These are phyloP conservation scores for Phylloporus scabripes DNA, from an alignment of 768 basidiomycete genomes.

Conservation along the genomic window DNA sequence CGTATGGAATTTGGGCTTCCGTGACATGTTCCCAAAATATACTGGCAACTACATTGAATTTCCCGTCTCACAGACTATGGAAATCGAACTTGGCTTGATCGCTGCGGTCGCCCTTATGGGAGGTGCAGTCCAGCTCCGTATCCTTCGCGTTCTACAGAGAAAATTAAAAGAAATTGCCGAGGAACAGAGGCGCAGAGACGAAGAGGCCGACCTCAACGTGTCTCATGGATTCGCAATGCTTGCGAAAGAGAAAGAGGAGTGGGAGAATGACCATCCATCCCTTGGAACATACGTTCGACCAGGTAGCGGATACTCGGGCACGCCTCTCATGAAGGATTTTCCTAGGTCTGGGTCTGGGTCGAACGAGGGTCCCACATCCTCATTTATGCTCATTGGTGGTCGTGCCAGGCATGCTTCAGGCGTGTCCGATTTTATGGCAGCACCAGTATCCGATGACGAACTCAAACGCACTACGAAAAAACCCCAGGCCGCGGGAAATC, in stretches of 20 bases:
- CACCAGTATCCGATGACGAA: constrained; percentile 59
- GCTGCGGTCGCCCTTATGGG: constrained; percentile 82
- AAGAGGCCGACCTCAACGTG: constrained; percentile 70
- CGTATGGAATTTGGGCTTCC: constrained; percentile 91
- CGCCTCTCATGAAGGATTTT: constrained; percentile 63
- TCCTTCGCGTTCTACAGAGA: constrained; percentile 71
- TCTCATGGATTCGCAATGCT: constrained; percentile 62
- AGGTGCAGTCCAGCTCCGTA: constrained; percentile 83
- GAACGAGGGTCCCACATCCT: constrained; percentile 38
- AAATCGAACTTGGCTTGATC: constrained; percentile 88
- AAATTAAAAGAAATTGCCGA: constrained; percentile 76
- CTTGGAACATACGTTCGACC: constrained; percentile 54
- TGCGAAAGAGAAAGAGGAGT: constrained; percentile 67
- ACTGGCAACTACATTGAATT: constrained; percentile 60
- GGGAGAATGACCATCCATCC: constrained; percentile 82
- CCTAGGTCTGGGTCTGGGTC: constrained; percentile 47
- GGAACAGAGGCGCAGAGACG: constrained; percentile 67
- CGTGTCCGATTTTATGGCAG: constrained; percentile 68
- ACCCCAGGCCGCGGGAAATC: constrained; percentile 46
- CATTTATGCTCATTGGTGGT: constrained; percentile 45
- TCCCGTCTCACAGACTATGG: constrained; percentile 85
- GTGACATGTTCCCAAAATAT: constrained; percentile 72
- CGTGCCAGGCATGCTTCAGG: constrained; percentile 61
- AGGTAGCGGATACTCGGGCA: constrained; percentile 58
- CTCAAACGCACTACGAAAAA: constrained; percentile 45